These are phyloP conservation scores for Aspergillus neoniger DNA, from an alignment of 2,329 filamentous ascomycete genomes.

Conservation along the genomic window DNA sequence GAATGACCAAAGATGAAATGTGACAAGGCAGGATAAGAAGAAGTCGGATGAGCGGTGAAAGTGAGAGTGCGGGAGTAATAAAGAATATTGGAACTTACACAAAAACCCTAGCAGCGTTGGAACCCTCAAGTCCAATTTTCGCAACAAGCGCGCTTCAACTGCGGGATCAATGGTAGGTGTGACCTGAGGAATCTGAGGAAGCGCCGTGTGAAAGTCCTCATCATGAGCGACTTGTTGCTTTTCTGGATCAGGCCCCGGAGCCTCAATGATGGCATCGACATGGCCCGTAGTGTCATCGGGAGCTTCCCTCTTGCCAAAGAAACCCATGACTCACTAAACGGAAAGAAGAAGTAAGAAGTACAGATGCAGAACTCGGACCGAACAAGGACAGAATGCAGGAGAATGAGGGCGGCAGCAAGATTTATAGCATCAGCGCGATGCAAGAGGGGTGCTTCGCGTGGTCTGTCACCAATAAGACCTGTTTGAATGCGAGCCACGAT, in stretches of 20 bases:
- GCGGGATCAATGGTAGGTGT: slow-evolving; percentile 34
- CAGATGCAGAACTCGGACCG: neutral
- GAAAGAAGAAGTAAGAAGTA: neutral
- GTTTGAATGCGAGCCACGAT: neutral
- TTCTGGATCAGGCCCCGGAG: slow-evolving; percentile 28
- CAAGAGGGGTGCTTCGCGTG: neutral
- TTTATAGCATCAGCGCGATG: neutral
- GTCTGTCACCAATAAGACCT: neutral
- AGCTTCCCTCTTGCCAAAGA: slow-evolving; percentile 13
- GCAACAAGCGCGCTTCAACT: slow-evolving; percentile 38
- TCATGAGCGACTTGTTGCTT: slow-evolving; percentile 28
- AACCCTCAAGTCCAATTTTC: slow-evolving; percentile 40
- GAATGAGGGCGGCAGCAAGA: neutral
- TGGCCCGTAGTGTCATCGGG: neutral
- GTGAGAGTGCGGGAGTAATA: neutral
- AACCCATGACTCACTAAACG: slow-evolving; percentile 12
- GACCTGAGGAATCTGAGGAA: slow-evolving; percentile 21
- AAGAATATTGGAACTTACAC: slow-evolving; percentile 32
- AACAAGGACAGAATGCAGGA: neutral
- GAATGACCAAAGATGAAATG: neutral
- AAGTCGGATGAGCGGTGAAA: neutral
- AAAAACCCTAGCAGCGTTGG: slow-evolving; percentile 41
- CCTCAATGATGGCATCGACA: slow-evolving; percentile 25
- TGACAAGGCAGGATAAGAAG: neutral
- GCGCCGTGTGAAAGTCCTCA: slow-evolving; percentile 23